Evolutionary conservation across 2,329 filamentous ascomycete genomes (phyloP).

Genomic region (Colletotrichum sp.): DNA sequence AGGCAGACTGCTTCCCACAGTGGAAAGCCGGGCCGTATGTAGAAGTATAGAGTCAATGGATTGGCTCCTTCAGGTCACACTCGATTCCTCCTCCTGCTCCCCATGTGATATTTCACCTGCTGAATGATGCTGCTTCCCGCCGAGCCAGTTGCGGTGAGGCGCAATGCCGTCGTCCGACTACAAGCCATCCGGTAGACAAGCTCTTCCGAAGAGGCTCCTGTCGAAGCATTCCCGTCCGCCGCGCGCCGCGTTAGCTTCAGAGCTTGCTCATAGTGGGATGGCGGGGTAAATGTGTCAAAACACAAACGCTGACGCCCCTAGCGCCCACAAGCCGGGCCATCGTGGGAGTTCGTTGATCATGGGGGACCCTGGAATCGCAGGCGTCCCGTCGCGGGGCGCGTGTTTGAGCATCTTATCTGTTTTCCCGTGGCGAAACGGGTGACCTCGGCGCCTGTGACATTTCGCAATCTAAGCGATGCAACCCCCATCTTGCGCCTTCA

Average conservation of each 20-base stretch:
- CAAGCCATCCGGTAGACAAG: not conserved
- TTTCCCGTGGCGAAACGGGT: not conserved
- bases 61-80: not conserved
- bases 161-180: not conserved
- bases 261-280: not conserved
- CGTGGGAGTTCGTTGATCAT: not conserved
- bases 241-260: not conserved
- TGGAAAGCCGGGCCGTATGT: slow-evolving; percentile 16
- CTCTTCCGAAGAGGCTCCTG: not conserved
- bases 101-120: not conserved
- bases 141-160: not conserved
- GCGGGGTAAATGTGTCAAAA: slow-evolving; percentile 10
- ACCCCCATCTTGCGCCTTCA: not conserved
- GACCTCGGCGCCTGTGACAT: not conserved
- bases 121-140: not conserved
- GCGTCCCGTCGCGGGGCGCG: not conserved
- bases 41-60: slow-evolving; percentile 15
- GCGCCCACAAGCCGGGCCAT: not conserved
- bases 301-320: not conserved
- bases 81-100: not conserved
- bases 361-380: not conserved
- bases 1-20: not conserved
- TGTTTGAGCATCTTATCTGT: not conserved
- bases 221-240: not conserved
- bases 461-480: not conserved